phyloP scores from a whole-genome alignment of 352 stramenopile genomes.

The Phytophthora foliorum region DNA sequence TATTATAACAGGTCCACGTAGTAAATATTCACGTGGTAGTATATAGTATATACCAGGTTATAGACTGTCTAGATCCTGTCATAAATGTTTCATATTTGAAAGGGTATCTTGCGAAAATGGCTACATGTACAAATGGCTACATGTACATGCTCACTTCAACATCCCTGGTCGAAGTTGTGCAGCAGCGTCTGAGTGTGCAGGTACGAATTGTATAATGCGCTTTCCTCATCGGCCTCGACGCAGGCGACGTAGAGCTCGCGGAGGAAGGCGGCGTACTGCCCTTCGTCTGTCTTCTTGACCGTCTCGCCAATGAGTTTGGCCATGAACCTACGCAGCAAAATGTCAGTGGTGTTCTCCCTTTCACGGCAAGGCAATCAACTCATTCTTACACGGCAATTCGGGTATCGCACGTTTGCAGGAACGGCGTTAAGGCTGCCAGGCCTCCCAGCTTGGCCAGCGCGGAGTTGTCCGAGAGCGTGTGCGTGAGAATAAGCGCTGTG shows the following conservation, averaged over 20 bases:
- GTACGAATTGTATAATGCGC: slow-evolving; percentile 46
- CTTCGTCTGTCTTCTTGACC: slow-evolving; percentile 39
- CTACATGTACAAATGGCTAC: slow-evolving; percentile 30
- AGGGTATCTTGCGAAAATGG: slow-evolving; percentile 24
- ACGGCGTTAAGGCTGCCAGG: slow-evolving; percentile 28
- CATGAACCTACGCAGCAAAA: slow-evolving; percentile 39
- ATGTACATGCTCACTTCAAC: slow-evolving; percentile 25
- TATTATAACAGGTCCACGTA: background rate
- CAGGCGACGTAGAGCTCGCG: slow-evolving; percentile 52
- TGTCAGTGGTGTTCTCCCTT: slow-evolving; percentile 1
- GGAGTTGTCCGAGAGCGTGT: slow-evolving; percentile 21
- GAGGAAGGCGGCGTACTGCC: slow-evolving; percentile 44
- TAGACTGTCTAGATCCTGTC: background rate
- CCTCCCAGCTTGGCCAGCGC: slow-evolving; percentile 17
- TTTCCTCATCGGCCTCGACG: slow-evolving; percentile 52
- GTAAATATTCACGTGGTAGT: background rate
- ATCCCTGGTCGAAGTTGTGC: slow-evolving; percentile 17
- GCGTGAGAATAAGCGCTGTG: slow-evolving; percentile 41
- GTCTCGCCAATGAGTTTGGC: slow-evolving; percentile 45
- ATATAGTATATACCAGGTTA: slow-evolving; percentile 1
- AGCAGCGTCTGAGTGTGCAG: slow-evolving; percentile 48
- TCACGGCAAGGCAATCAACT: background rate
- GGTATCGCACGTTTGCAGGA: slow-evolving; percentile 53
- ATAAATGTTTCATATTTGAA: slow-evolving; percentile 16
- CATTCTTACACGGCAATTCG: slow-evolving; percentile 55